Percentiles rank a stretch among this genome's conserved stretches.
These are phyloP conservation scores for Trichosporon sp. DNA, from an alignment of 1,284 basidiomycete species.

Conservation along the genomic window DNA sequence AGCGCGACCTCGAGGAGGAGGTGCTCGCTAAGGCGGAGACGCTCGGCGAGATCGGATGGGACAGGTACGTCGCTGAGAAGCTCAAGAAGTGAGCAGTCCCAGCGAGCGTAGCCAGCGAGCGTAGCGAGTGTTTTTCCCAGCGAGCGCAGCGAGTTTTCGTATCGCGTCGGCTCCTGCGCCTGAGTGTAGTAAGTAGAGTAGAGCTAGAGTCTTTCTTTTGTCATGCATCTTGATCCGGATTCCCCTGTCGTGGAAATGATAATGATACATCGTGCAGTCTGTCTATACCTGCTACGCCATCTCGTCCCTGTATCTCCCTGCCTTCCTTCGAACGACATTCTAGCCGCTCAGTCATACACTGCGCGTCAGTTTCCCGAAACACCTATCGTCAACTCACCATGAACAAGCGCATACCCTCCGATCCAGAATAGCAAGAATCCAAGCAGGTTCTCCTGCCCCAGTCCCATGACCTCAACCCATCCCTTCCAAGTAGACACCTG, in stretches of 20 bases:
- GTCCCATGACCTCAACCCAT: slow-evolving; percentile 60
- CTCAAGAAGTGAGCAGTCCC: slow-evolving; percentile 51
- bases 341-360: slow-evolving; percentile 15
- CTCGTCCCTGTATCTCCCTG: background rate
- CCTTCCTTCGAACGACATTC: background rate
- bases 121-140: too few species aligned
- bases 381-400: slow-evolving; percentile 12
- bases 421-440: slow-evolving; percentile 86
- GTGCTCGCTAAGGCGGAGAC: slow-evolving; percentile 77
- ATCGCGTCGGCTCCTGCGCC: background rate
- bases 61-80: slow-evolving; percentile 57
- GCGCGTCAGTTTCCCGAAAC: slow-evolving; percentile 1
- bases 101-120: too few species aligned
- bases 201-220: background rate
- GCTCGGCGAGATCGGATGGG: slow-evolving; percentile 78
- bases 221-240: background rate
- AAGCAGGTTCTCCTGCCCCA: slow-evolving; percentile 77
- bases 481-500: slow-evolving; percentile 31
- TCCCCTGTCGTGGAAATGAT: background rate
- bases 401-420: slow-evolving; percentile 59
- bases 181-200: background rate
- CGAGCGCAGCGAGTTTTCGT: too few species aligned
- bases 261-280: background rate
- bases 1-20: slow-evolving; percentile 69
- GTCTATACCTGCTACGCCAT: background rate